Evolutionary conservation across 106 monocot species (phyloP), one percentile per base, ranked within the genome.

Genomic region (Alisma plantagoaquatica): DNA sequence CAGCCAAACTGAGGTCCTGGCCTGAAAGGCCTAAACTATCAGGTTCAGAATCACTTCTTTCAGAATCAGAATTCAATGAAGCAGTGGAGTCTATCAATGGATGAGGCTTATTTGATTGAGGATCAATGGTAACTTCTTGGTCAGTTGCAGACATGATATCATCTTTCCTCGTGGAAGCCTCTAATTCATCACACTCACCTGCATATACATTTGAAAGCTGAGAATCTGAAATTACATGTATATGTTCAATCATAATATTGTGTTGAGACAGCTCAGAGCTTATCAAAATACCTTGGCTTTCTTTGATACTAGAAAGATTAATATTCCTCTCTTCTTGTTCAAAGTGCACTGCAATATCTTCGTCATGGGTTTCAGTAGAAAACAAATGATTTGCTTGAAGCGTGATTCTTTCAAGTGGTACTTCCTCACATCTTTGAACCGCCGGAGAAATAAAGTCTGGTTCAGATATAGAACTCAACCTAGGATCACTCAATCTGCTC

Each of bases 401-500:
- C 8, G 21, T 9, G 10, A 22, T n/a, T 0, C 49, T 2, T n/a
- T 47, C 46, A 23, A n/a, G n/a, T 23, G 27, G 20, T 35, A 30
- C 35, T 33, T 46, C 23, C 20, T 22, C 8, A 41, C 41, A 32
- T 9, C 26, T 27, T 10, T 19, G 23, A 35, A 35, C 23, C 33
- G 33, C 22, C 16, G 35, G 41, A n/a, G 62, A 38, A 51, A 51
- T 38, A 10, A 27, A 35, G 10, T 62, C 62, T 27, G 5, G 38
- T 24, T 51, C 33, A 38, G 24, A 26, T 26, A 62, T 23, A 11
- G 31, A 50, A 27, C 50, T 33, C 16, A 62, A 17, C 33, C 41
- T 62, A 25, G 14, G 51, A 51, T 62, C 25, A 24, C 50, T 51
- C n/a, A 35, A 38, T 38, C 51, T 51, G 18, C 62, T 62, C 50